Conservation (phyloP, 768 basidiomycete species). For the Candolleomyces eurysporus region DNA sequence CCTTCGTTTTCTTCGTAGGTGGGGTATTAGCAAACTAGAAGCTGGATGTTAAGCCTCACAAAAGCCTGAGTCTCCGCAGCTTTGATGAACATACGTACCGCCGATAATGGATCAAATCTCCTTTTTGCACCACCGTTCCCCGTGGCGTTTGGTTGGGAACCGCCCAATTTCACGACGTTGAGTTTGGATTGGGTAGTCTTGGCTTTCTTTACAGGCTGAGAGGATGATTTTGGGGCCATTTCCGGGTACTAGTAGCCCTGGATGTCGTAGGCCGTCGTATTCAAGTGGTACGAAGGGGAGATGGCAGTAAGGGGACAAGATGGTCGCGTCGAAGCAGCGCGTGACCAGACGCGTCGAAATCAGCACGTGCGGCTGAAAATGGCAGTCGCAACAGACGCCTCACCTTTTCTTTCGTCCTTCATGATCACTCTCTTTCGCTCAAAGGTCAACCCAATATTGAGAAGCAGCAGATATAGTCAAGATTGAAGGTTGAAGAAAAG, state of each 20-base stretch:
- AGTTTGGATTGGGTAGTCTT: conserved; percentile 8
- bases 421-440: not conserved
- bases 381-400: too few relatives aligned
- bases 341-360: conserved; percentile 1
- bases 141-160: conserved; percentile 4
- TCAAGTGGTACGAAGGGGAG: not conserved
- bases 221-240: conserved; percentile 12
- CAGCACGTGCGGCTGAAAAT: not conserved
- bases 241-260: not conserved
- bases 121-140: conserved; percentile 5
- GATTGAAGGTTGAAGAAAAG: not conserved
- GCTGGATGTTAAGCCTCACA: not conserved
- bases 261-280: not conserved
- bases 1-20: conserved; percentile 23
- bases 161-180: conserved; percentile 11
- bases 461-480: not conserved
- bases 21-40: conserved; percentile 23
- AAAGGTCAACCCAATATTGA: not conserved
- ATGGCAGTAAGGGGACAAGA: not conserved
- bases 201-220: conserved; percentile 6
- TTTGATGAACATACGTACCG: conserved; percentile 17
- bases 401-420: not conserved
- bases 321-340: not conserved
- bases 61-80: not conserved
- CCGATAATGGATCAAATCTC: conserved; percentile 33